Base-by-base conservation (phyloP, 768 basidiomycete species). In the Mycena galopus region DNA sequence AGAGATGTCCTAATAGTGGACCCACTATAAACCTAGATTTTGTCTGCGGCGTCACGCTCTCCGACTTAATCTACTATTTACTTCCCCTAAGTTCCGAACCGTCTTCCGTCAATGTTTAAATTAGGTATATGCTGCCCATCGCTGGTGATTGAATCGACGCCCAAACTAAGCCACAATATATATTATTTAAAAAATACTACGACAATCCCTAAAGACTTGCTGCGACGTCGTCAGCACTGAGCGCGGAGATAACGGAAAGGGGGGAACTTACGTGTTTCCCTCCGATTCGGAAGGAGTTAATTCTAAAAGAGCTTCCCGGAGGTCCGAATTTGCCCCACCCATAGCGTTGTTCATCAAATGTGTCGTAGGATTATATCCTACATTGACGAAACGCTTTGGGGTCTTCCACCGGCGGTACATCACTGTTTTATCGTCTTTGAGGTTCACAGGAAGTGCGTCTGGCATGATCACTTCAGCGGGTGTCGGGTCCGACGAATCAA, bases 341-440 rank as follows among this genome's bases (percentile, higher is more conserved):
- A 87, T 75, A 7, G 83, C 82, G 65, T 86, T 87, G 44, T 82
- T 75, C 25, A 83, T 77, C 58, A 87, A 71, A 70, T 86, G 85
- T 11, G 82, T 82, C 4, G 81, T 72, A 2, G 82, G 77, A 64
- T 84, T 86, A 12, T 58, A 64, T 37, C 82, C 82, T 25, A 42
- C 67, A 44, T 75, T 78, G 29, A 78, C 64, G 63, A 84, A 84
- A 12, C 69, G 73, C 74, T 83, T 82, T 29, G 77, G 65, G 29
- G 76, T 73, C 66, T 77, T 67, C 80, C 81, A 79, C 58, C 80
- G 73, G 44, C 74, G 66, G 73, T 82, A 76, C 65, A 80, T 76
- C 67, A 78, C 63, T 5, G 81, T 77, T 58, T 67, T 61, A 58
- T 80, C 76, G 53, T 76, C 72, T 50, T 72, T 68, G 35, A 73